Conservation (phyloP, 164 flowering plant species). For the Vitis rupestris region DNA sequence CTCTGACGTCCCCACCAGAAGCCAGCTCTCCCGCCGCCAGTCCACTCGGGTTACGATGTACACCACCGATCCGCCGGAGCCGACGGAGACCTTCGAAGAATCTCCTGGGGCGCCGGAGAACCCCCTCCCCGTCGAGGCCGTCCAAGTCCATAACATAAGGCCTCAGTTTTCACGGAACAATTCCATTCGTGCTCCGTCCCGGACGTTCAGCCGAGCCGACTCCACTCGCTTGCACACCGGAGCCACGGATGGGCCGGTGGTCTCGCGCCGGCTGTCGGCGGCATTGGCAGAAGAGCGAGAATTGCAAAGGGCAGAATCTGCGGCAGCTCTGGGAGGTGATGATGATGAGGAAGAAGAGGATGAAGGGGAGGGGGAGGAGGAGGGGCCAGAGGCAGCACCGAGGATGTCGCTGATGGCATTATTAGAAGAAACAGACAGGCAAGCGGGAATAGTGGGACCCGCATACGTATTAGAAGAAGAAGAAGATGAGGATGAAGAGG, state of each 20-base stretch:
- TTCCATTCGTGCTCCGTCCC: background rate
- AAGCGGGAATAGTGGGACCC: slow-evolving; percentile 36
- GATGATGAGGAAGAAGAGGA: slow-evolving; percentile 1
- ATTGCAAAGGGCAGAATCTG: slow-evolving; percentile 18
- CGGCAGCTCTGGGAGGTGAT: slow-evolving; percentile 1
- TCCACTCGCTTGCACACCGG: background rate
- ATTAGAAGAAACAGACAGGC: slow-evolving; percentile 70
- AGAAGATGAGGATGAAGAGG: slow-evolving; percentile 28
- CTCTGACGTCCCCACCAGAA: slow-evolving; percentile 19
- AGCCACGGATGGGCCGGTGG: slow-evolving; percentile 4
- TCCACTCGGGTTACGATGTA: background rate
- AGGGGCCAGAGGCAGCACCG: slow-evolving; percentile 12
- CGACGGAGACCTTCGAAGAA: background rate
- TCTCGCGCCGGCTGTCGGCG: slow-evolving; percentile 18
- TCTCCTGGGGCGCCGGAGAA: background rate
- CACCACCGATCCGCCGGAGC: background rate
- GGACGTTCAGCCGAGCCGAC: too few species aligned
- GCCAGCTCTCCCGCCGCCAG: slow-evolving; percentile 5
- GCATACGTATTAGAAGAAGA: slow-evolving; percentile 20
- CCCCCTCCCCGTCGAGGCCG: background rate
- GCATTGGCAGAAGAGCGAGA: slow-evolving; percentile 23
- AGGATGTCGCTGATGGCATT: slow-evolving; percentile 85
- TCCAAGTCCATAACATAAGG: slow-evolving; percentile 1
- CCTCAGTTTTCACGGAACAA: too few species aligned
- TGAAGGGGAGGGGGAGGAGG: slow-evolving; percentile 2